Evolutionary conservation across 805 yeast genomes (phyloP).

Genomic region (Brettanomyces anomalus): DNA sequence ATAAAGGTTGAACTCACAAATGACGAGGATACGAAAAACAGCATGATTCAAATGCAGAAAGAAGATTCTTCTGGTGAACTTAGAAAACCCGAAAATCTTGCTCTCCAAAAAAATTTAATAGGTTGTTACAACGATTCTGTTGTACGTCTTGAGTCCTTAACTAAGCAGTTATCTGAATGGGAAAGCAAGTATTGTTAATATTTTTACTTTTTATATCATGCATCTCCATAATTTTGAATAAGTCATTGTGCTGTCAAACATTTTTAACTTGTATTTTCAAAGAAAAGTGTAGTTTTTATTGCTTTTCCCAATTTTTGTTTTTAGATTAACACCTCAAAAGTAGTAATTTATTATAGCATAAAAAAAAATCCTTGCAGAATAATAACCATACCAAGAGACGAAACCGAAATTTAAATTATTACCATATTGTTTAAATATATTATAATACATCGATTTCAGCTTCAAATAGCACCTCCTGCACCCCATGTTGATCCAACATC

Average conservation of each 20-base stretch:
- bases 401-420: no score
- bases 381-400: no score
- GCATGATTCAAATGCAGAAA: conserved; percentile 15
- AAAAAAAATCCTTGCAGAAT: no score
- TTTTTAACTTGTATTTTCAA: no score
- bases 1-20: conserved; percentile 76
- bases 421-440: not conserved
- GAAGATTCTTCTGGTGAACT: conserved; percentile 22
- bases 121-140: conserved; percentile 52
- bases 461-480: conserved; percentile 1
- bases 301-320: no score
- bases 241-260: no score
- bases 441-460: conserved; percentile 7
- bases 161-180: conserved; percentile 68
- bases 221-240: no score
- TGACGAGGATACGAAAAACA: conserved; percentile 52
- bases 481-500: conserved; percentile 16
- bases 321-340: no score
- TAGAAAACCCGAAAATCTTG: conserved; percentile 16
- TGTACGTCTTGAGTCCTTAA: conserved; percentile 59
- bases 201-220: not conserved
- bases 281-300: no score
- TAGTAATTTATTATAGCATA: no score
- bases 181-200: conserved; percentile 55
- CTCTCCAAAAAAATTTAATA: conserved; percentile 31